Conservation (phyloP, 2,329 filamentous ascomycete species). For the Metarhizium sp. region DNA sequence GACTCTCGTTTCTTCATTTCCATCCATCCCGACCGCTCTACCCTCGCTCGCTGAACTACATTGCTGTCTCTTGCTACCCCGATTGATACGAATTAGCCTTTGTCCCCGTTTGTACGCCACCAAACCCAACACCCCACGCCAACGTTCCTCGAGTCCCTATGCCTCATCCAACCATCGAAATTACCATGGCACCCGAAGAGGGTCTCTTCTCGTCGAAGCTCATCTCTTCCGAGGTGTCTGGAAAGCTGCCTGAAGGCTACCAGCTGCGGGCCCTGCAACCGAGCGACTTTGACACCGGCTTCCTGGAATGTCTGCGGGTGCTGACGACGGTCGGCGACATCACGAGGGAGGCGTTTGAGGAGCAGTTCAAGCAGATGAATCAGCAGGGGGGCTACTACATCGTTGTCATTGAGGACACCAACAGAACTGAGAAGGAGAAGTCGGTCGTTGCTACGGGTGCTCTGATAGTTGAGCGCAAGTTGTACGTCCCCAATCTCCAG, state of each 20-base stretch:
- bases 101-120: neutral
- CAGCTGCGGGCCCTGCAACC: conserved; percentile 69
- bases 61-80: neutral
- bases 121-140: neutral
- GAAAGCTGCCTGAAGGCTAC: conserved; percentile 72
- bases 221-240: conserved; percentile 65
- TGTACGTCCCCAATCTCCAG: conserved; percentile 42
- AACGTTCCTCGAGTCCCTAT: neutral
- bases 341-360: conserved; percentile 60
- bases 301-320: conserved; percentile 84
- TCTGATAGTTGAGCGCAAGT: conserved; percentile 88
- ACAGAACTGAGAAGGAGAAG: conserved; percentile 36
- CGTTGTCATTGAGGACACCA: conserved; percentile 71
- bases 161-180: conserved; percentile 5
- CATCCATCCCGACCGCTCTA: neutral
- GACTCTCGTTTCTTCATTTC: neutral
- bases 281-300: conserved; percentile 70
- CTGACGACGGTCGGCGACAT: conserved; percentile 91
- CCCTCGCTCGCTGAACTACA: neutral
- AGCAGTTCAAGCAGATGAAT: conserved; percentile 76
- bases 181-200: conserved; percentile 18
- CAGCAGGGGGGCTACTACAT: conserved; percentile 73
- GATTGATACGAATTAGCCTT: neutral
- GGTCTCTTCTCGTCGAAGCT: conserved; percentile 71
- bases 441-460: conserved; percentile 84